phyloP scores from a whole-genome alignment of 2,329 filamentous ascomycete species.

The Aureobasidium sp. region DNA sequence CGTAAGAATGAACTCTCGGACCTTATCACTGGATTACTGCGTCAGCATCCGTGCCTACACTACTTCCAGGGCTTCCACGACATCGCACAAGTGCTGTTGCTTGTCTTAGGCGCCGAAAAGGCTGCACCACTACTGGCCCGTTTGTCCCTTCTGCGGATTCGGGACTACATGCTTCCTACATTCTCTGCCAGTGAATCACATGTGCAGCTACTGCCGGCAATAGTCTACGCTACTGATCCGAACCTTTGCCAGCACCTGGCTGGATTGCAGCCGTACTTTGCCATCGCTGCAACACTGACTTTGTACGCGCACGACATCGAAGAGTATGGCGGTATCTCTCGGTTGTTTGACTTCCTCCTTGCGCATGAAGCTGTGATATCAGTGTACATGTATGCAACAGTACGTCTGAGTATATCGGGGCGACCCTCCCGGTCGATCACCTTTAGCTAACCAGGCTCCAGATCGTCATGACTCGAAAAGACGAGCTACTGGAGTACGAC shows the following conservation, averaged over 20 bases:
- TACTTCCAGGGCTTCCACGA: slow-evolving; percentile 99
- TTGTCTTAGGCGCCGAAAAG: slow-evolving; percentile 62
- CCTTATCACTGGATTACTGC: slow-evolving; percentile 73
- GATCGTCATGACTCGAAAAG: slow-evolving; percentile 70
- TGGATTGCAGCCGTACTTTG: slow-evolving; percentile 70
- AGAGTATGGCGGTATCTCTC: slow-evolving; percentile 76
- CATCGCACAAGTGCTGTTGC: slow-evolving; percentile 88
- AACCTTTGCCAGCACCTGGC: slow-evolving; percentile 57
- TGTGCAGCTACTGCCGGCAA: slow-evolving; percentile 76
- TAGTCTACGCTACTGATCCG: slow-evolving; percentile 65
- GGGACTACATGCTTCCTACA: slow-evolving; percentile 94
- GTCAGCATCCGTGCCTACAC: slow-evolving; percentile 71
- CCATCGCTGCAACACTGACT: slow-evolving; percentile 84
- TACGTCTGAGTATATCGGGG: slow-evolving; percentile 19
- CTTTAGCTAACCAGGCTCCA: slow-evolving; percentile 25
- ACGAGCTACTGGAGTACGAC: slow-evolving; percentile 78
- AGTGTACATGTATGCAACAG: slow-evolving; percentile 78
- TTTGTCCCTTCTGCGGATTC: slow-evolving; percentile 82
- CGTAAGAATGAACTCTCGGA: slow-evolving; percentile 70
- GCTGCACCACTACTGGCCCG: slow-evolving; percentile 61
- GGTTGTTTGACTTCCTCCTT: slow-evolving; percentile 86
- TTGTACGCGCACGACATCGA: slow-evolving; percentile 96
- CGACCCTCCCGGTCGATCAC: background rate
- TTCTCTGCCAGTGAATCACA: slow-evolving; percentile 74
- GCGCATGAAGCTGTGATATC: slow-evolving; percentile 80